Conservation (phyloP, 1,284 basidiomycete species). For the Ustilago sp. region DNA sequence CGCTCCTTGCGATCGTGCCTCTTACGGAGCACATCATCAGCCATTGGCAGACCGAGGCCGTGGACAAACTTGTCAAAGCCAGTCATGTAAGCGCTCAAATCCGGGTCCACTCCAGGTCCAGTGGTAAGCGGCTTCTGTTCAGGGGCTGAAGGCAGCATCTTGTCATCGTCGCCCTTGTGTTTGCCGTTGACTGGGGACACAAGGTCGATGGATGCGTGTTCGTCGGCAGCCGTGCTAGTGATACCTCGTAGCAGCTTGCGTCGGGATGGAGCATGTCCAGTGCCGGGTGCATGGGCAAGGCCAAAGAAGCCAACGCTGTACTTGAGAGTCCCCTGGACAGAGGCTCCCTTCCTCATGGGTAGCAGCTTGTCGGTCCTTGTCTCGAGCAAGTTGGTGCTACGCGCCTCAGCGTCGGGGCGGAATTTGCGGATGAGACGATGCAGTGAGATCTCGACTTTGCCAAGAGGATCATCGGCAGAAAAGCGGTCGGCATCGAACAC, state of each 20-base stretch:
- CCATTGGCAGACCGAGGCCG: constrained; percentile 57
- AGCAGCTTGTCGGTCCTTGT: constrained; percentile 50
- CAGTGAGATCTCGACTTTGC: constrained; percentile 60
- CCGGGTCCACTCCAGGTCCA: background rate
- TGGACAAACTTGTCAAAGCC: constrained; percentile 61
- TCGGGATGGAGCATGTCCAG: constrained; percentile 38
- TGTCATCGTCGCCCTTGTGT: constrained; percentile 21
- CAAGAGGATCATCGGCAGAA: constrained; percentile 65
- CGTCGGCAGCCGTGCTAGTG: constrained; percentile 18
- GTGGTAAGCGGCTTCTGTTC: background rate
- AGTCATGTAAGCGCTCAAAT: constrained; percentile 47
- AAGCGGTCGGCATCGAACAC: constrained; percentile 66
- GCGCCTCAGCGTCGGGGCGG: constrained; percentile 22
- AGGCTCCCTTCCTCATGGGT: constrained; percentile 53
- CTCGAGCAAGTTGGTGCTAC: constrained; percentile 51
- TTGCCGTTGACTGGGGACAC: constrained; percentile 34
- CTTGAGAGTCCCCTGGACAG: constrained; percentile 56
- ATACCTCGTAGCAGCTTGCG: constrained; percentile 45
- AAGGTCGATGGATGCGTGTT: constrained; percentile 29
- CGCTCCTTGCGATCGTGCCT: constrained; percentile 55
- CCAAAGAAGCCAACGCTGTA: constrained; percentile 63
- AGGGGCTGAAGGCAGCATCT: constrained; percentile 23
- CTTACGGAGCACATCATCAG: constrained; percentile 46
- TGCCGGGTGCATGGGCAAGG: constrained; percentile 47
- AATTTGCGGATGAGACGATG: constrained; percentile 53